A percentile compares a stretch with the other conserved stretches of the same genome.
Evolutionary conservation across 164 flowering plant species (phyloP).

Genomic region (Litsea cubeba): DNA sequence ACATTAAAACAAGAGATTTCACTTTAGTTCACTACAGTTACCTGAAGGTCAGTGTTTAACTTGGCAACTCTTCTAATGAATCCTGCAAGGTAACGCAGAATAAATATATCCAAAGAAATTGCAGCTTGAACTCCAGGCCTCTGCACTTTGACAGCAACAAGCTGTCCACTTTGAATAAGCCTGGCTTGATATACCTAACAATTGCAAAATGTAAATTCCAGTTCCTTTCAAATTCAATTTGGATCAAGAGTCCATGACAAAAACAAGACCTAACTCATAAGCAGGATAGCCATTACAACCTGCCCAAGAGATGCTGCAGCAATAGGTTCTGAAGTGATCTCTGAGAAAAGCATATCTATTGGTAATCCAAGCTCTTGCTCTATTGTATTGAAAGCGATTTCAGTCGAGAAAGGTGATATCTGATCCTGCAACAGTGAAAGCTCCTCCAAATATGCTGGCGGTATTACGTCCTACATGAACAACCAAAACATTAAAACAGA

Average conservation of each 20-base stretch:
- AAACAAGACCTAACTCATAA: slow-evolving; percentile 3
- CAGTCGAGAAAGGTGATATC: slow-evolving; percentile 82
- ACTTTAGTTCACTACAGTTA: slow-evolving; percentile 15
- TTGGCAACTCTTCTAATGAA: slow-evolving; percentile 53
- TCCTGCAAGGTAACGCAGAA: slow-evolving; percentile 73
- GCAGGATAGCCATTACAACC: slow-evolving; percentile 35
- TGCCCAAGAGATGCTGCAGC: slow-evolving; percentile 99
- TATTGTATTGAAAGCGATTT: slow-evolving; percentile 70
- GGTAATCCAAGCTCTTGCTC: slow-evolving; percentile 78
- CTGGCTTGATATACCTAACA: slow-evolving; percentile 86
- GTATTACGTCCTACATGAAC: slow-evolving; percentile 74
- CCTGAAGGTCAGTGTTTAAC: slow-evolving; percentile 95
- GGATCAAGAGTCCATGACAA: neutral
- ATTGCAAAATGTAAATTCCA: slow-evolving; percentile 6
- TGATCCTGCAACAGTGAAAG: slow-evolving; percentile 91
- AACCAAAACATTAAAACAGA: neutral
- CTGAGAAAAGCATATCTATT: slow-evolving; percentile 69
- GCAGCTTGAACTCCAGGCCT: slow-evolving; percentile 98
- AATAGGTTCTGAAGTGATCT: slow-evolving; percentile 81
- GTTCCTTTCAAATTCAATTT: neutral
- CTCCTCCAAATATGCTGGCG: slow-evolving; percentile 83
- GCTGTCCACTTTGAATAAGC: slow-evolving; percentile 53
- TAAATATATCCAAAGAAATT: slow-evolving; percentile 79
- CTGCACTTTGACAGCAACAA: slow-evolving; percentile 98
- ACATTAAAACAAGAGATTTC: neutral